Evolutionary conservation across 2,329 filamentous ascomycete genomes (phyloP), one percentile per base, ranked within the genome.

Genomic region (Tolypocladium album): DNA sequence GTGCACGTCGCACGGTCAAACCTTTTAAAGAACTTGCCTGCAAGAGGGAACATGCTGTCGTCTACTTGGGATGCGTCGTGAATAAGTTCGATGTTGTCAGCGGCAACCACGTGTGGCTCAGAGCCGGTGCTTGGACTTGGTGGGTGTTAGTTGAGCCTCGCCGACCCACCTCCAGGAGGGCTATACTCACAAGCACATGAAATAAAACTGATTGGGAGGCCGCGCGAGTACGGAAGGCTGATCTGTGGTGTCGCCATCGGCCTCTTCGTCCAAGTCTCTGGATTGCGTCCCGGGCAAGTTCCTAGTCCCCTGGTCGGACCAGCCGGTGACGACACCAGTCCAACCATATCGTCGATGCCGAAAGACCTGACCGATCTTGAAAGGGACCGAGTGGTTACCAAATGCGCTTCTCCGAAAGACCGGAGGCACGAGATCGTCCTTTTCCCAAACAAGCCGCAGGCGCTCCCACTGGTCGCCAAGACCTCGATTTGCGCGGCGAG

Each of bases 1-100:
- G 75, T 79, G 65, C 84, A 84, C 0, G 74, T 79, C 40, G 76
- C 76, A 5, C 72, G 69, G 72, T 97, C 90, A 79, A 92, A 97
- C 50, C 91, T 81, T 73, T 90, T 95, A 73, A 99, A 97, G 72
- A 90, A 90, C 67, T 87, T 88, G 0, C 94, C 94, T 3, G 92
- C 90, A 65, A 89, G 74, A 55, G 79, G 78, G 68, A 90, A 81
- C 63, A 95, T 78, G 31, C 82, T 67, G 4, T 81, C 74, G 0
- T 82, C 79, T 2, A 88, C 78, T 65, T 64, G 75, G 71, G 58
- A 71, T 55, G 67, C 66, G 59, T 82, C 74, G 6, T 69, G 71
- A 50, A 90, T 75, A n/a, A 86, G 74, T 61, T 86, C 76, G 60
- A 97, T 88, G 66, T 92, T 96, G 67, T 92, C 88, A 69, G 95